A percentile compares a stretch with the other conserved stretches of the same genome.
Evolutionary conservation across 1,139 yeast species (phyloP).

Genomic region (Kodamaea plutei): DNA sequence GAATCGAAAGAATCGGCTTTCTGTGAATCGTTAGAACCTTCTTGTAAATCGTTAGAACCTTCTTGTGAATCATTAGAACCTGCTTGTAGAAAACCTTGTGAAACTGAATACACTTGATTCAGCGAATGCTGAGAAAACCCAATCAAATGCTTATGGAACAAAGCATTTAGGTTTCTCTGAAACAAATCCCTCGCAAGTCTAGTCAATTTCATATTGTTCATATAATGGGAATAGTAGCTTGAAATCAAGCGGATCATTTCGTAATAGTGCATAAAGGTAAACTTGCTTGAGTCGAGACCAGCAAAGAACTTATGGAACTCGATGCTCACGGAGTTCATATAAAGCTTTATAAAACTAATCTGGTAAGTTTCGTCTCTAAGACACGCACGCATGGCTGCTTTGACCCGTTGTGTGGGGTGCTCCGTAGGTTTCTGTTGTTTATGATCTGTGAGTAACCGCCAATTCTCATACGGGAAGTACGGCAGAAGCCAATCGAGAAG

Average conservation of each 20-base stretch:
- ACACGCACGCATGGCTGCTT: slow-evolving; percentile 36
- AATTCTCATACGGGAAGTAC: slow-evolving; percentile 18
- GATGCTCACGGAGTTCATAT: slow-evolving; percentile 28
- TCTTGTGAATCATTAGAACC: too few species aligned
- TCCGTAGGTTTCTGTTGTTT: too few species aligned
- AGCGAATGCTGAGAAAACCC: too few species aligned
- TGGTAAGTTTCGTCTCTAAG: slow-evolving; percentile 34
- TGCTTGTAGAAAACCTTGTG: too few species aligned
- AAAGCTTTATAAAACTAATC: slow-evolving; percentile 32
- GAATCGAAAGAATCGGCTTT: too few species aligned
- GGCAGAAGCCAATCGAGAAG: slow-evolving; percentile 40
- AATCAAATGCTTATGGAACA: slow-evolving; percentile 17
- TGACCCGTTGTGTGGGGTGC: slow-evolving; percentile 34
- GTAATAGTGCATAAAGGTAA: slow-evolving; percentile 12
- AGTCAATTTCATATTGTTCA: slow-evolving; percentile 20
- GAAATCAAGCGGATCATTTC: slow-evolving; percentile 13
- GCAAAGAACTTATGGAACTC: slow-evolving; percentile 11
- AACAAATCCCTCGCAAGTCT: slow-evolving; percentile 19
- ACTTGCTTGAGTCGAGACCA: slow-evolving; percentile 4
- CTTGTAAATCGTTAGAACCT: too few species aligned
- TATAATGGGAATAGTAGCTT: slow-evolving; percentile 16
- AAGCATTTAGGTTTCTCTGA: slow-evolving; percentile 23
- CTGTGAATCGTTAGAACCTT: too few species aligned
- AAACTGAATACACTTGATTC: too few species aligned
- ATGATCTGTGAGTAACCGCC: too few species aligned